phyloP scores from a whole-genome alignment of 345 rosid species.

The Melaleuca quinquenervia region DNA sequence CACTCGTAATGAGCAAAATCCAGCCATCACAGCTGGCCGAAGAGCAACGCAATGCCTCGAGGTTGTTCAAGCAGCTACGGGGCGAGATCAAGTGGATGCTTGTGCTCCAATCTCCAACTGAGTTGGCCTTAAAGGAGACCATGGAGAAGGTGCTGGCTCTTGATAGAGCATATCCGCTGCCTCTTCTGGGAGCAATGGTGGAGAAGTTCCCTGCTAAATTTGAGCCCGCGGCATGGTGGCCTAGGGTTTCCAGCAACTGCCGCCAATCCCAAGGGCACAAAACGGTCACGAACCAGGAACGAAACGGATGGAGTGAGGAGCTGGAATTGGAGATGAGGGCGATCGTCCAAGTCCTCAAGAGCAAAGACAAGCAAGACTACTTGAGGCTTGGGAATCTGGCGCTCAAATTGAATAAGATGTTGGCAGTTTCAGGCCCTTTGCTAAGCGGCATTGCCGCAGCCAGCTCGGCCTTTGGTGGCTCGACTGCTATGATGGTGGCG shows the following conservation, averaged over 20 bases:
- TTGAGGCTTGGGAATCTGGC: slow-evolving; percentile 22
- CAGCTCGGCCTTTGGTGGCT: slow-evolving; percentile 8
- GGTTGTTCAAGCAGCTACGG: slow-evolving; percentile 21
- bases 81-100: slow-evolving; percentile 3
- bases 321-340: slow-evolving; percentile 30
- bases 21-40: slow-evolving; percentile 35
- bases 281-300: too few relatives aligned
- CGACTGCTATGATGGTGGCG: slow-evolving; percentile 8
- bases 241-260: background rate
- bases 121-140: slow-evolving; percentile 2
- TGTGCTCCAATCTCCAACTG: background rate
- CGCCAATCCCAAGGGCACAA: background rate
- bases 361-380: slow-evolving; percentile 30
- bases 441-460: slow-evolving; percentile 26
- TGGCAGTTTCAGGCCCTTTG: slow-evolving; percentile 31
- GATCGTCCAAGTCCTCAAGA: slow-evolving; percentile 10
- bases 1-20: slow-evolving; percentile 18
- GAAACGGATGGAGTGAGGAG: slow-evolving; percentile 23
- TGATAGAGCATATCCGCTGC: slow-evolving; percentile 28
- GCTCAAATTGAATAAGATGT: slow-evolving; percentile 25
- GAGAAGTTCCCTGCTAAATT: slow-evolving; percentile 18
- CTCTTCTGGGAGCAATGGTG: slow-evolving; percentile 25
- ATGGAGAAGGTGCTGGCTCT: slow-evolving; percentile 18
- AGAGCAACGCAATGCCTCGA: slow-evolving; percentile 20
- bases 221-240: slow-evolving; percentile 26